phyloP scores from a whole-genome alignment of 805 yeast species.

The Cephaloascus albidus region DNA sequence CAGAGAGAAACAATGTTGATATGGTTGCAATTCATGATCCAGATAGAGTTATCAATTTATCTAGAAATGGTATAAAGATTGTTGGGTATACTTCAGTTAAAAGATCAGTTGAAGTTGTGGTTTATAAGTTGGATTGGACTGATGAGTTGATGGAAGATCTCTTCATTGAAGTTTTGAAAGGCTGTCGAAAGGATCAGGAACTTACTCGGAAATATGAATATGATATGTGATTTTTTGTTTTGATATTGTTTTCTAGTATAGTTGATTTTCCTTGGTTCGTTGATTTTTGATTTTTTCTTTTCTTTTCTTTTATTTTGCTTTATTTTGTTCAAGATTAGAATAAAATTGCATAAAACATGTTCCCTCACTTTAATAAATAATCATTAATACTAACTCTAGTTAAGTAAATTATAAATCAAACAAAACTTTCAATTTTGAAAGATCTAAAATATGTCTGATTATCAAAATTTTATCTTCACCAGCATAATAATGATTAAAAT shows the following conservation, averaged over 20 bases:
- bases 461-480: conserved; percentile 21
- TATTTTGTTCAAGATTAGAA: too few species aligned
- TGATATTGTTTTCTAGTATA: too few species aligned
- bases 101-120: background rate
- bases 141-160: background rate
- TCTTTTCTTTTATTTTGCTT: too few species aligned
- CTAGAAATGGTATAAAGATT: background rate
- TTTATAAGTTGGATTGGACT: background rate
- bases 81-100: background rate
- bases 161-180: background rate
- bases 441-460: conserved; percentile 21
- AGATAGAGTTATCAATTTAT: background rate
- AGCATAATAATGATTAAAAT: conserved; percentile 24
- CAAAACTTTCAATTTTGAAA: too few species aligned
- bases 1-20: background rate
- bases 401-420: too few species aligned
- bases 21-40: background rate
- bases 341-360: too few species aligned
- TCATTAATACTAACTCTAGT: too few species aligned
- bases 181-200: background rate
- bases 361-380: too few species aligned
- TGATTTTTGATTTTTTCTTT: too few species aligned
- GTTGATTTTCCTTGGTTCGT: too few species aligned
- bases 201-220: background rate
- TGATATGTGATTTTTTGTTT: too few species aligned